These are phyloP conservation scores for Apiospora arundinis DNA, from an alignment of 2,329 filamentous ascomycete species.

Conservation along the genomic window DNA sequence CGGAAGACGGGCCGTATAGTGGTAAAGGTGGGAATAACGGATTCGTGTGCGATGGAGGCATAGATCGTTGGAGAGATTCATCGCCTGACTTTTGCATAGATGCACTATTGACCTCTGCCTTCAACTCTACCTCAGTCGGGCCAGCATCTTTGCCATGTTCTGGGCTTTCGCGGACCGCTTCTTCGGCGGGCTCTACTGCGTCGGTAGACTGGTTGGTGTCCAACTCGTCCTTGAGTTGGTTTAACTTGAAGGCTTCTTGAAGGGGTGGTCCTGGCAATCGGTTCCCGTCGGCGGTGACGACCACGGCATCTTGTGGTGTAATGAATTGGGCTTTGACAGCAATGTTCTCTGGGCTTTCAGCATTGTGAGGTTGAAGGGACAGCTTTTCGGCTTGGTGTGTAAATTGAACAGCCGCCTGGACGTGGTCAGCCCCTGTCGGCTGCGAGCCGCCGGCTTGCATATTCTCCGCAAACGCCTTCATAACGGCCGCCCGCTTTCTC, in stretches of 20 bases:
- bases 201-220: slow-evolving; percentile 36
- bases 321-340: slow-evolving; percentile 65
- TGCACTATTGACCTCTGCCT: slow-evolving; percentile 39
- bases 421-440: slow-evolving; percentile 36
- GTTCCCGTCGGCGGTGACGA: slow-evolving; percentile 70
- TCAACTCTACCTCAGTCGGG: slow-evolving; percentile 23
- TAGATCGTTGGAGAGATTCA: slow-evolving; percentile 52
- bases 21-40: slow-evolving; percentile 86
- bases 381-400: slow-evolving; percentile 66
- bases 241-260: slow-evolving; percentile 73
- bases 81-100: slow-evolving; percentile 52
- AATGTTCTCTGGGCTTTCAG: slow-evolving; percentile 46
- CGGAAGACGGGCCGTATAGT: slow-evolving; percentile 77
- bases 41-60: slow-evolving; percentile 73
- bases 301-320: slow-evolving; percentile 74
- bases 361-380: slow-evolving; percentile 46
- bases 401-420: slow-evolving; percentile 59
- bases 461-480: slow-evolving; percentile 30
- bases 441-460: slow-evolving; percentile 25
- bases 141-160: slow-evolving; percentile 7
- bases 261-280: slow-evolving; percentile 73
- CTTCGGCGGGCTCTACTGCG: slow-evolving; percentile 36
- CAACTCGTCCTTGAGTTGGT: slow-evolving; percentile 62
- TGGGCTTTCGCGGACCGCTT: slow-evolving; percentile 37
- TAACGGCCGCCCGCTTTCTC: slow-evolving; percentile 24